A percentile compares a stretch with the other conserved stretches of the same genome.
Evolutionary conservation across 2,329 filamentous ascomycete genomes (phyloP).

Genomic region (Neofusicoccum umdonicola): DNA sequence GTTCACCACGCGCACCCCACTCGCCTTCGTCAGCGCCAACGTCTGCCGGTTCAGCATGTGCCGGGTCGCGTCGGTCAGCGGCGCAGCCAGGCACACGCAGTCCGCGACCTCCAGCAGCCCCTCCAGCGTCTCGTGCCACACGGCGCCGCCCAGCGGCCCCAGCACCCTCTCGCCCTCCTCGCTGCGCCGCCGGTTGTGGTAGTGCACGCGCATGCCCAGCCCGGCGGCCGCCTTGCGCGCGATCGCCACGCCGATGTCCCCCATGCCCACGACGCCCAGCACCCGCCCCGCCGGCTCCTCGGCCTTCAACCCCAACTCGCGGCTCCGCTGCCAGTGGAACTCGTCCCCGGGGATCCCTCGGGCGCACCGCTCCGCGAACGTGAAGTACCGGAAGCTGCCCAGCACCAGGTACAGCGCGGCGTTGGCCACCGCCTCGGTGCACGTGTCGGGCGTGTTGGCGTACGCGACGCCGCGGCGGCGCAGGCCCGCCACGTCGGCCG

Average conservation of each 20-base stretch:
- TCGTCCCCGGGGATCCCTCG: constrained; percentile 35
- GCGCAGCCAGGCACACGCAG: constrained; percentile 55
- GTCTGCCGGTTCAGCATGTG: constrained; percentile 53
- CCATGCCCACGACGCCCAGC: constrained; percentile 60
- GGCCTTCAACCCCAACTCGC: constrained; percentile 57
- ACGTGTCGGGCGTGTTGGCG: constrained; percentile 69
- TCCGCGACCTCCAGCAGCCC: constrained; percentile 53
- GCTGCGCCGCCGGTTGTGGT: constrained; percentile 54
- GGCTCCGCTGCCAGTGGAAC: constrained; percentile 60
- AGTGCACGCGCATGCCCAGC: constrained; percentile 58
- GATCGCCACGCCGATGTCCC: constrained; percentile 55
- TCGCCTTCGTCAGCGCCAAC: constrained; percentile 54
- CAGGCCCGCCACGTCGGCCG: not conserved
- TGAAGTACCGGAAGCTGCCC: constrained; percentile 65
- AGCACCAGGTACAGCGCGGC: constrained; percentile 68
- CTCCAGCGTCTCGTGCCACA: constrained; percentile 57
- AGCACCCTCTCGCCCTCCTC: constrained; percentile 37
- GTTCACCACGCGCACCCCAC: constrained; percentile 56
- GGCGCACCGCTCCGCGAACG: constrained; percentile 62
- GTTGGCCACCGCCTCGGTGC: constrained; percentile 71
- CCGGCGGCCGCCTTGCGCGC: constrained; percentile 50
- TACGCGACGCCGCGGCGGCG: constrained; percentile 56
- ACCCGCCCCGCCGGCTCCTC: constrained; percentile 62
- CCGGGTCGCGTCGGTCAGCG: constrained; percentile 50
- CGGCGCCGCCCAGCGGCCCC: constrained; percentile 44